Percentiles rank a stretch among this genome's conserved stretches.
phyloP scores from a whole-genome alignment of 805 yeast species.

The Starmerella khaoyaiensis region DNA sequence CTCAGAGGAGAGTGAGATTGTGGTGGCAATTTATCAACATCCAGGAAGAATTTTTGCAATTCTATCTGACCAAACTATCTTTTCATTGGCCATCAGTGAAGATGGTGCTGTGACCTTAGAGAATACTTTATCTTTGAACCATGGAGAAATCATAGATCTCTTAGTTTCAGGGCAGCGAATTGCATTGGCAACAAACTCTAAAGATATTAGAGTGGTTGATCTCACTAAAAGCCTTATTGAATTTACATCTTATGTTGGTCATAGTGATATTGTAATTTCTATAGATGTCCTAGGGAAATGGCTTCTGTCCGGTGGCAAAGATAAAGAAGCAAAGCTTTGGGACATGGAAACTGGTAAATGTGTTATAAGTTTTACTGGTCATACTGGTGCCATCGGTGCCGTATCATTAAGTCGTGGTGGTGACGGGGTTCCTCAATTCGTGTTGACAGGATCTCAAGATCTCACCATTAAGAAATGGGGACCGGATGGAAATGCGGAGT shows the following conservation, averaged over 20 bases:
- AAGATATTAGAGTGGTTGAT: conserved; percentile 58
- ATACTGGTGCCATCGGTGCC: conserved; percentile 75
- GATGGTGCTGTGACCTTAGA: conserved; percentile 1
- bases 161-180: conserved; percentile 38
- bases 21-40: conserved; percentile 3
- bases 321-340: conserved; percentile 78
- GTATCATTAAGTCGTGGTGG: conserved; percentile 50
- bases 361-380: conserved; percentile 67
- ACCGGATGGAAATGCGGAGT: conserved; percentile 46
- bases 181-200: conserved; percentile 90
- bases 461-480: conserved; percentile 78
- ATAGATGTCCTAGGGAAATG: conserved; percentile 74
- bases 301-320: conserved; percentile 89
- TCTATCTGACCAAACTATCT: conserved; percentile 74
- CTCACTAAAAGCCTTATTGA: conserved; percentile 27
- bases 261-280: conserved; percentile 69
- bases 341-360: conserved; percentile 34
- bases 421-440: conserved; percentile 42
- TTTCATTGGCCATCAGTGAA: conserved; percentile 33
- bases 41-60: conserved; percentile 12
- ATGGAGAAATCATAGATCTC: conserved; percentile 89
- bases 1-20: conserved; percentile 18
- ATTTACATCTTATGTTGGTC: conserved; percentile 61
- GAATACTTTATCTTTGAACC: conserved; percentile 64
- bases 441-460: conserved; percentile 76